Conservation (phyloP, 805 yeast species). For the Sungouiella thailandica region DNA sequence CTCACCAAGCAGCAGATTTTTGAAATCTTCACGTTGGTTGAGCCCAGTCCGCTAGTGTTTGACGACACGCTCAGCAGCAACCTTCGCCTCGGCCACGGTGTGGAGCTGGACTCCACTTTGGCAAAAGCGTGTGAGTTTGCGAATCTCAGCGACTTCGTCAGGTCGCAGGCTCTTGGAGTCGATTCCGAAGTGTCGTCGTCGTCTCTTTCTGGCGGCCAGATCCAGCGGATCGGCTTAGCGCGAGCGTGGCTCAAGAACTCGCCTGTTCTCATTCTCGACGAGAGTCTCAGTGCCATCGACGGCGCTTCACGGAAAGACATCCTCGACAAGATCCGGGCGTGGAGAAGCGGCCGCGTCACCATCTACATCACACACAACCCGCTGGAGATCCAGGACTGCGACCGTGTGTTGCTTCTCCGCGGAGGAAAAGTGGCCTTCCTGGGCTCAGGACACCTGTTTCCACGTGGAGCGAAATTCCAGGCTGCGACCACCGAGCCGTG, state of each 20-base stretch:
- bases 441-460: background rate
- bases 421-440: conserved; percentile 40
- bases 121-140: conserved; percentile 49
- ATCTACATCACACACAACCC: conserved; percentile 78
- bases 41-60: conserved; percentile 65
- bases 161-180: conserved; percentile 48
- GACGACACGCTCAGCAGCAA: conserved; percentile 14
- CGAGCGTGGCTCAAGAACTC: conserved; percentile 72
- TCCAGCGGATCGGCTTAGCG: conserved; percentile 79
- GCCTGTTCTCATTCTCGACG: conserved; percentile 79
- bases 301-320: conserved; percentile 39
- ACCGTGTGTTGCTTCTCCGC: conserved; percentile 54
- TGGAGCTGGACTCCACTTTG: conserved; percentile 17
- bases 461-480: background rate
- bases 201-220: conserved; percentile 83
- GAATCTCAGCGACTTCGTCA: conserved; percentile 45
- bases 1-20: conserved; percentile 50
- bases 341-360: conserved; percentile 71
- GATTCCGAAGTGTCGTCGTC: conserved; percentile 46
- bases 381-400: conserved; percentile 50
- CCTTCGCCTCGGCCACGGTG: conserved; percentile 12
- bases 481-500: no score
- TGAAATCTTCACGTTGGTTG: conserved; percentile 65
- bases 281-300: conserved; percentile 81
- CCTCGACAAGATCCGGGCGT: conserved; percentile 45